A percentile compares a stretch with the other conserved stretches of the same genome.
Evolutionary conservation across 345 rosid genomes (phyloP).

Genomic region (Pistacia atlantica): DNA sequence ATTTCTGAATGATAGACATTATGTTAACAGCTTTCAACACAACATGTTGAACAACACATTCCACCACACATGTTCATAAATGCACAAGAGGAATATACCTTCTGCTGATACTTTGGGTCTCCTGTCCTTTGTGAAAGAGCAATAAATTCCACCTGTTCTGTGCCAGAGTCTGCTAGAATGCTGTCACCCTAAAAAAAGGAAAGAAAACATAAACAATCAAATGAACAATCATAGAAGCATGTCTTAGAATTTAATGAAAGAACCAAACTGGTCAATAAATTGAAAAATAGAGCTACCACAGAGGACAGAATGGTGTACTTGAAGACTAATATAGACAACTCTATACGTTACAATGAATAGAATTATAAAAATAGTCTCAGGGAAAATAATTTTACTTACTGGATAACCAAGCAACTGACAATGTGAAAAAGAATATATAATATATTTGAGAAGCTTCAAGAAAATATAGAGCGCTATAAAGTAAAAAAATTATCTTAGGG

Average conservation of each 20-base stretch:
- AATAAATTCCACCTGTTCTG: constrained; percentile 96
- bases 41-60: not conserved
- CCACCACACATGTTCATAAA: not conserved
- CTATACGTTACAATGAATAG: not conserved
- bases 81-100: constrained; percentile 47
- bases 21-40: not conserved
- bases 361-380: not conserved
- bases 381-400: not conserved
- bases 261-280: not conserved
- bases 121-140: constrained; percentile 98
- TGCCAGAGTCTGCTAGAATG: constrained; percentile 97
- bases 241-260: not conserved
- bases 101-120: constrained; percentile 88
- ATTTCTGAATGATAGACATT: not conserved
- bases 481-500: not conserved
- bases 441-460: not conserved
- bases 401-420: not conserved
- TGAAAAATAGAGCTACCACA: not conserved
- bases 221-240: not conserved
- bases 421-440: not conserved
- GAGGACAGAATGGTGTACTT: not conserved
- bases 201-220: not conserved
- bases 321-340: not conserved
- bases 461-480: not conserved
- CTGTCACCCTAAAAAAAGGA: constrained; percentile 67